Evolutionary conservation across 2,329 filamentous ascomycete species (phyloP).

Genomic region (Botrytis porri): DNA sequence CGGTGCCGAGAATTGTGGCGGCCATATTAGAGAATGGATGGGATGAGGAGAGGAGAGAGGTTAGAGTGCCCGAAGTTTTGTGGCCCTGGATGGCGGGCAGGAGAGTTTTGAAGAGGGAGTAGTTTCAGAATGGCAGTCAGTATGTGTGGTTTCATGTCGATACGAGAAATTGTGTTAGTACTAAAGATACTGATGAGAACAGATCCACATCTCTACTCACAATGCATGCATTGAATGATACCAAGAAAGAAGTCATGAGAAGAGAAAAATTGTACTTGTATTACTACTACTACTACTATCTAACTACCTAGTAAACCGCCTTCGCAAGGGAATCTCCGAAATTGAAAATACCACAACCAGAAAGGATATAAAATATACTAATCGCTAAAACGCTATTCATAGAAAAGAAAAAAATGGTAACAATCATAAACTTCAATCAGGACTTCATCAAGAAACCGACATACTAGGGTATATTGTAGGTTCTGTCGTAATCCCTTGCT

Average conservation of each 20-base stretch:
- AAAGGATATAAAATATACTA: conserved; percentile 17
- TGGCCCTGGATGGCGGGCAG: conserved; percentile 79
- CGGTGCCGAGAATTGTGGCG: conserved; percentile 84
- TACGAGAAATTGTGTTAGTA: background rate
- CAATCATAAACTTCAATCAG: conserved; percentile 18
- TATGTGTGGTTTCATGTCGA: background rate
- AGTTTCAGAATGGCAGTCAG: background rate
- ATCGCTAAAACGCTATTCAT: conserved; percentile 33
- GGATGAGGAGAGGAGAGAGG: conserved; percentile 64
- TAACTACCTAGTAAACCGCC: conserved; percentile 1
- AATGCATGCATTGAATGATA: background rate
- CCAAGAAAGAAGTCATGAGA: background rate
- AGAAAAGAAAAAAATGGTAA: background rate
- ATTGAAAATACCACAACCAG: conserved; percentile 15
- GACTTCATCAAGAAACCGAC: conserved; percentile 24
- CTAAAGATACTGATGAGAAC: background rate
- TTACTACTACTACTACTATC: background rate
- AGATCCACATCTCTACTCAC: background rate
- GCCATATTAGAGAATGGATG: conserved; percentile 89
- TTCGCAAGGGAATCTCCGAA: background rate
- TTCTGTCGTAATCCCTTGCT: conserved; percentile 6
- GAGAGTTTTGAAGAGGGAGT: conserved; percentile 51
- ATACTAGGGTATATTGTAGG: conserved; percentile 11
- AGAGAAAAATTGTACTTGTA: conserved; percentile 4
- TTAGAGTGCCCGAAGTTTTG: conserved; percentile 75